phyloP scores from a whole-genome alignment of 306 rosid species.

The Trichosanthes truncata region DNA sequence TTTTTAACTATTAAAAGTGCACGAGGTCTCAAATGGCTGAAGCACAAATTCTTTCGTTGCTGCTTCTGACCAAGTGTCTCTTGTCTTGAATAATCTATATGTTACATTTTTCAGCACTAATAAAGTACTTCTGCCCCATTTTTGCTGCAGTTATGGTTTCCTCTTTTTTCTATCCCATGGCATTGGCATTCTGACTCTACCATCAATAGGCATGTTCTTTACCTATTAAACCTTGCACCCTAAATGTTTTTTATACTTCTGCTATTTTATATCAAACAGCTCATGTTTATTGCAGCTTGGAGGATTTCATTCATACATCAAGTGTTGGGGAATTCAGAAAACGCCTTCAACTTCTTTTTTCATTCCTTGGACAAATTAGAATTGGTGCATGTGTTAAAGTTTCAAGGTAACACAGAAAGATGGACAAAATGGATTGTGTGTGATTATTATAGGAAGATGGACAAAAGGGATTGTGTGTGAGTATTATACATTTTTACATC shows the following conservation, averaged over 20 bases:
- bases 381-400: constrained; percentile 26
- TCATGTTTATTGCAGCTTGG: constrained; percentile 48
- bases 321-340: constrained; percentile 78
- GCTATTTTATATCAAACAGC: neutral
- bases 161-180: constrained; percentile 58
- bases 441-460: neutral
- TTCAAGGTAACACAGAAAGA: constrained; percentile 27
- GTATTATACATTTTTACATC: neutral
- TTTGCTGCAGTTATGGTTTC: constrained; percentile 81
- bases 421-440: neutral
- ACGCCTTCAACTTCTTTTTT: constrained; percentile 85
- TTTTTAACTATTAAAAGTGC: neutral
- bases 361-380: constrained; percentile 74
- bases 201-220: constrained; percentile 41
- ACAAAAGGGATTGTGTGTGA: neutral
- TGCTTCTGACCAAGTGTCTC: neutral
- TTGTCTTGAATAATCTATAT: neutral
- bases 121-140: constrained; percentile 6
- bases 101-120: constrained; percentile 1
- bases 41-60: neutral
- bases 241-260: neutral
- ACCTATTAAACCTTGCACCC: neutral
- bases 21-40: neutral
- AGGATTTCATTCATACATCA: constrained; percentile 74
- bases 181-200: constrained; percentile 25